Percentiles rank a stretch among this genome's conserved stretches.
Evolutionary conservation across 106 monocot species (phyloP).

Genomic region (Allium cepa): DNA sequence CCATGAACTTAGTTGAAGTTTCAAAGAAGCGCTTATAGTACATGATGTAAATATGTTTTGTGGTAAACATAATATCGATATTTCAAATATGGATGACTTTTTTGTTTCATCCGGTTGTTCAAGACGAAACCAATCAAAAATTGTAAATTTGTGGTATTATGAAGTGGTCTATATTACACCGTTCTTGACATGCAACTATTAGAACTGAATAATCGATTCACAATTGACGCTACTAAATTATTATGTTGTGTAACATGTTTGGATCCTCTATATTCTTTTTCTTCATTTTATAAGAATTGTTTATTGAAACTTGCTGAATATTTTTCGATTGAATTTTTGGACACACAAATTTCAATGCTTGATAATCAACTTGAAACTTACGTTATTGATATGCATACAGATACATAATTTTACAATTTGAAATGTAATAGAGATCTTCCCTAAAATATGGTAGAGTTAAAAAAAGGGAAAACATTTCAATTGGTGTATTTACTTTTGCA

Average conservation of each 20-base stretch:
- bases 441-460: not conserved
- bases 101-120: not conserved
- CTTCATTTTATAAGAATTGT: not conserved
- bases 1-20: not conserved
- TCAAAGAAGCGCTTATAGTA: not conserved
- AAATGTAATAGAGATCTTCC: not conserved
- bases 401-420: not conserved
- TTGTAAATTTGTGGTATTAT: not conserved
- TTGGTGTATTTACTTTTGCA: not conserved
- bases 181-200: not conserved
- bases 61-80: constrained; percentile 1
- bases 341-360: not conserved
- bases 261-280: not conserved
- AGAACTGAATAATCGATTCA: not conserved
- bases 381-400: not conserved
- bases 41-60: not conserved
- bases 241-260: not conserved
- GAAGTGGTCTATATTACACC: not conserved
- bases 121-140: not conserved
- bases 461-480: not conserved
- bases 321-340: not conserved
- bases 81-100: not conserved
- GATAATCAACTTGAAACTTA: not conserved
- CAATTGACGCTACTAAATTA: not conserved
- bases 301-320: not conserved